Base-by-base conservation (phyloP, 208 protist species). In the Wallacemonas sp. region DNA sequence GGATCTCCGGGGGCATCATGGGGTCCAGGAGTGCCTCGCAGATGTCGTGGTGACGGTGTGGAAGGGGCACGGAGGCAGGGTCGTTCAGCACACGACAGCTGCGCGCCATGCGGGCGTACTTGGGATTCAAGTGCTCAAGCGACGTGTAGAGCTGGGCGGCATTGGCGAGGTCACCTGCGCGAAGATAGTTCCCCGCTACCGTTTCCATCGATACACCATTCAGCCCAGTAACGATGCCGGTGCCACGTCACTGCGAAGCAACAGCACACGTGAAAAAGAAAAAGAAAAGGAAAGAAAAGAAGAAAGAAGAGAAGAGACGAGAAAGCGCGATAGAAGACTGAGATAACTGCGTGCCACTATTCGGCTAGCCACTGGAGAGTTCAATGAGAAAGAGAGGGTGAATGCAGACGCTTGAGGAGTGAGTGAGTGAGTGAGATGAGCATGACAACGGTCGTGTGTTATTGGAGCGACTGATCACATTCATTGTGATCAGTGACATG, bases 11-110 rank as follows among this genome's bases (percentile, higher is more conserved):
- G 0, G 86, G 75, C 22, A 96, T 61, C n/a, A 62, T 20, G 12
- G 81, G 83, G 7, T 92, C 86, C n/a, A 96, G 61, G 25, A 96
- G 74, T 0, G 87, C 91, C 8, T 96, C 86, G 33, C 87, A 89
- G 12, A 92, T 76, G 67, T 94, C 87, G 1, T 76, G 67, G 62
- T 91, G 84, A 1, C 91, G 83, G 54, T 91, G 78, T 29, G 91
- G 87, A 46, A 87, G 72, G 7, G 91, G 87, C 12, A 96, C 86
- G 1, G 26, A 54, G 10, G 65, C 61, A 12, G 91, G 91, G 62
- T 92, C 70, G 14, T 65, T 65, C 32, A 96, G 74, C 3, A 94
- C 91, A 33, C 91, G 70, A 42, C 88, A 92, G 31, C 87, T 72
- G 33, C 84, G 81, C 11, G 86, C 87, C 82, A 91, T 89, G 42